phyloP scores from a whole-genome alignment of 2,329 filamentous ascomycete species.

The Rhinocladiella mackenziei region DNA sequence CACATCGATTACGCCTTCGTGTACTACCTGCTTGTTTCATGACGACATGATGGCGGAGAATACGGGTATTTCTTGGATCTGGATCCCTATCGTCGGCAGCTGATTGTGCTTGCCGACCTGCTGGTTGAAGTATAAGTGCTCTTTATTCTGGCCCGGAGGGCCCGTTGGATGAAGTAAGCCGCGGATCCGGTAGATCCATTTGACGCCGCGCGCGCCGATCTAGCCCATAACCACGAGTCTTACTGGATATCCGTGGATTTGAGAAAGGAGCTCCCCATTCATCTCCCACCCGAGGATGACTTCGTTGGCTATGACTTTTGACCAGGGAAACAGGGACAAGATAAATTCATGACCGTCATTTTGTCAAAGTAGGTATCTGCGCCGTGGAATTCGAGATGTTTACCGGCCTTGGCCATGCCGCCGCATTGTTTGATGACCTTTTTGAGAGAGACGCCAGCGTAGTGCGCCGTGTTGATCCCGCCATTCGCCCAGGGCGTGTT shows the following conservation, averaged over 20 bases:
- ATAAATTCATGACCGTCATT: conserved; percentile 60
- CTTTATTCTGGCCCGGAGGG: conserved; percentile 61
- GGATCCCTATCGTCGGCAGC: conserved; percentile 56
- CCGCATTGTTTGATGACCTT: conserved; percentile 68
- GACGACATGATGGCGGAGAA: conserved; percentile 64
- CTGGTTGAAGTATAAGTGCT: conserved; percentile 66
- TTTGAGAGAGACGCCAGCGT: conserved; percentile 62
- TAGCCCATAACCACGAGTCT: conserved; percentile 62
- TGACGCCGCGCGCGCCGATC: conserved; percentile 62
- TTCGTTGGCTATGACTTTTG: conserved; percentile 64
- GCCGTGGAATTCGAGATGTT: conserved; percentile 65
- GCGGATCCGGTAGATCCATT: conserved; percentile 57
- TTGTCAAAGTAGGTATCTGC: conserved; percentile 72
- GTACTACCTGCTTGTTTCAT: conserved; percentile 56
- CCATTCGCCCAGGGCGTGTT: conserved; percentile 57
- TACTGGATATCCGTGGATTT: conserved; percentile 63
- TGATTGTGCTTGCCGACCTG: conserved; percentile 66
- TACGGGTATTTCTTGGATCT: conserved; percentile 70
- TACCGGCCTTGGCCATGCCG: conserved; percentile 52
- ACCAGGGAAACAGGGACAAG: conserved; percentile 62
- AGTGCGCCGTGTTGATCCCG: conserved; percentile 63
- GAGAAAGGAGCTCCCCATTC: conserved; percentile 62
- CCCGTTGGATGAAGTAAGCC: conserved; percentile 54
- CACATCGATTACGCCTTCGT: conserved; percentile 58
- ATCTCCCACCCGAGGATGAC: conserved; percentile 68